These are phyloP conservation scores for Vickermania ingenoplastis DNA, from an alignment of 208 protist genomes.

Conservation along the genomic window DNA sequence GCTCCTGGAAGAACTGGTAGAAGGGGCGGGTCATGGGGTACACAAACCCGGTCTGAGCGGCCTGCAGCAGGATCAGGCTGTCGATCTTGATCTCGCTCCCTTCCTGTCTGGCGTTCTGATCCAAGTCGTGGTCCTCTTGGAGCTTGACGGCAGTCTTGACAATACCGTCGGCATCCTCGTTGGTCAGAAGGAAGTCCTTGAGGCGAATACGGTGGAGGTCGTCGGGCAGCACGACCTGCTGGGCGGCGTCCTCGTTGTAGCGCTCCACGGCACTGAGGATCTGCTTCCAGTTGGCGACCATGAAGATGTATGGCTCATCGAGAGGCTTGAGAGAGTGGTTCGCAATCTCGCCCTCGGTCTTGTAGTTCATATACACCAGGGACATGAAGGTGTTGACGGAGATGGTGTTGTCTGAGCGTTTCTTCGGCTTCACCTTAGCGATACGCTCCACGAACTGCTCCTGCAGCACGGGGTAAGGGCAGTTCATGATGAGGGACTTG, in stretches of 20 bases:
- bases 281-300: constrained; percentile 78
- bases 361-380: constrained; percentile 83
- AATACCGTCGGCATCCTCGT: constrained; percentile 41
- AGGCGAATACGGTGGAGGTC: constrained; percentile 66
- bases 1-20: constrained; percentile 56
- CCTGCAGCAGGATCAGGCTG: constrained; percentile 25
- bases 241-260: constrained; percentile 19
- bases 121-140: constrained; percentile 11
- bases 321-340: constrained; percentile 17
- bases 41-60: constrained; percentile 21
- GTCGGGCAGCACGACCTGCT: constrained; percentile 23
- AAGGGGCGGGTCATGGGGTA: constrained; percentile 24
- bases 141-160: constrained; percentile 32
- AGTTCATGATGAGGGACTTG: constrained; percentile 61
- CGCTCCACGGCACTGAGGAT: constrained; percentile 44
- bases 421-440: constrained; percentile 38
- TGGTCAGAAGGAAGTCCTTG: constrained; percentile 29
- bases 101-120: not conserved
- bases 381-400: constrained; percentile 72
- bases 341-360: constrained; percentile 65
- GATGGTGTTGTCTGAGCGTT: constrained; percentile 62
- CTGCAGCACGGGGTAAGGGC: constrained; percentile 62
- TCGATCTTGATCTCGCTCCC: constrained; percentile 10
- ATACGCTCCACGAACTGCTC: constrained; percentile 82
- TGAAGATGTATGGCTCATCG: constrained; percentile 57